Evolutionary conservation across 352 stramenopile species (phyloP).

Genomic region (Paralagenidium karlingii): DNA sequence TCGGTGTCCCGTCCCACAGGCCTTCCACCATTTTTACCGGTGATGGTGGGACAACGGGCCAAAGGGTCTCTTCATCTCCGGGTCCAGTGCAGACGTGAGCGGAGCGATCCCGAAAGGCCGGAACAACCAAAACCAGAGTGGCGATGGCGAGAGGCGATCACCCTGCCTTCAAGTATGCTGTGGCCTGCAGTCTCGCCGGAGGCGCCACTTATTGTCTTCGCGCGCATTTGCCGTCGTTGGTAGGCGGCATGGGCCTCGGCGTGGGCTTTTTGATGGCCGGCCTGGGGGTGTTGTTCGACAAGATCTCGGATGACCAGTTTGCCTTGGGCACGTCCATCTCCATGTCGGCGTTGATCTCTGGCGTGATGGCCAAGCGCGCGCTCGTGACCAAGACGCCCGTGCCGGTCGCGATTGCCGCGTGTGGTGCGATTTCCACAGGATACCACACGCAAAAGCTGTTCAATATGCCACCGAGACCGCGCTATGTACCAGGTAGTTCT

Average conservation of each 20-base stretch:
- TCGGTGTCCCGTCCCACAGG: no score
- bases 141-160: conserved; percentile 29
- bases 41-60: no score
- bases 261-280: conserved; percentile 52
- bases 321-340: conserved; percentile 41
- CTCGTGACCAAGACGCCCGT: conserved; percentile 23
- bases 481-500: conserved; percentile 47
- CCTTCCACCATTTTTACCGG: no score
- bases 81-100: no score
- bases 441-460: conserved; percentile 61
- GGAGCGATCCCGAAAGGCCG: no score
- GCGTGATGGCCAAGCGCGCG: conserved; percentile 39
- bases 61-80: no score
- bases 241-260: conserved; percentile 36
- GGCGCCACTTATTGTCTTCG: conserved; percentile 46
- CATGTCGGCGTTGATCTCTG: conserved; percentile 57
- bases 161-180: conserved; percentile 60
- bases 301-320: conserved; percentile 61
- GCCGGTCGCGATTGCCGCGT: conserved; percentile 24
- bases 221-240: conserved; percentile 44
- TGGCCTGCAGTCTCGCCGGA: conserved; percentile 41
- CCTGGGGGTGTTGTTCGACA: conserved; percentile 46
- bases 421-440: conserved; percentile 34
- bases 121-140: no score
- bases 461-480: conserved; percentile 34